These are phyloP conservation scores for Phylloporus sp. DNA, from an alignment of 768 basidiomycete genomes.

Conservation along the genomic window DNA sequence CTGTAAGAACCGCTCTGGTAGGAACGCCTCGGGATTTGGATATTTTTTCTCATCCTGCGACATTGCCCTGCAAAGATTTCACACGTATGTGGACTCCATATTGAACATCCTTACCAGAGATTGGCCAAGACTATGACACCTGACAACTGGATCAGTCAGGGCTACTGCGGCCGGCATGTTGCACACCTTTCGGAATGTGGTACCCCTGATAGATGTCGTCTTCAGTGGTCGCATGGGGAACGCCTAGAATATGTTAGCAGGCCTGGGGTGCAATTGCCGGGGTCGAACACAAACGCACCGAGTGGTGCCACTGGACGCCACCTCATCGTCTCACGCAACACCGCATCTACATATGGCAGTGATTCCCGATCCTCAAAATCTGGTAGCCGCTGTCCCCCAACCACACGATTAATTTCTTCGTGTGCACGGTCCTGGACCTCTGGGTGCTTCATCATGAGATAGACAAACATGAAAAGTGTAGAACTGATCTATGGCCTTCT, in stretches of 20 bases:
- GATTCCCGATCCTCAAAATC: constrained; percentile 25
- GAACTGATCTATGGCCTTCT: constrained; percentile 21
- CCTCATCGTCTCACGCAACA: constrained; percentile 33
- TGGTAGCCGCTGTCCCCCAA: constrained; percentile 30
- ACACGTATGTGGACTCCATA: background rate
- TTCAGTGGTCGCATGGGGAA: constrained; percentile 37
- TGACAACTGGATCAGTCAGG: background rate
- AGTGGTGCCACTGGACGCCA: constrained; percentile 24
- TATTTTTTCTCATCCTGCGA: constrained; percentile 37
- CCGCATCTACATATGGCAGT: constrained; percentile 33
- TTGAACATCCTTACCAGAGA: constrained; percentile 3
- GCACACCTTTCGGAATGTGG: constrained; percentile 27
- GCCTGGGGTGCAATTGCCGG: background rate
- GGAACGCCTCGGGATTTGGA: constrained; percentile 31
- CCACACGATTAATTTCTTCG: constrained; percentile 29
- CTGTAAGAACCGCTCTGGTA: constrained; percentile 37
- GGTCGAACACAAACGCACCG: constrained; percentile 10
- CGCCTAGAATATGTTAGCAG: constrained; percentile 22
- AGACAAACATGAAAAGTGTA: constrained; percentile 22
- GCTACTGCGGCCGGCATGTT: too few relatives aligned
- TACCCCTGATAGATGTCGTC: constrained; percentile 37
- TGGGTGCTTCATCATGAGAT: constrained; percentile 31
- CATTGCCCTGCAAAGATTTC: constrained; percentile 32
- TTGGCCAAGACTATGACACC: constrained; percentile 12
- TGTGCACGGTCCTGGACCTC: constrained; percentile 29